Evolutionary conservation across 2,329 filamentous ascomycete genomes (phyloP).

Genomic region (Arthrobotrys pseudoclavata): DNA sequence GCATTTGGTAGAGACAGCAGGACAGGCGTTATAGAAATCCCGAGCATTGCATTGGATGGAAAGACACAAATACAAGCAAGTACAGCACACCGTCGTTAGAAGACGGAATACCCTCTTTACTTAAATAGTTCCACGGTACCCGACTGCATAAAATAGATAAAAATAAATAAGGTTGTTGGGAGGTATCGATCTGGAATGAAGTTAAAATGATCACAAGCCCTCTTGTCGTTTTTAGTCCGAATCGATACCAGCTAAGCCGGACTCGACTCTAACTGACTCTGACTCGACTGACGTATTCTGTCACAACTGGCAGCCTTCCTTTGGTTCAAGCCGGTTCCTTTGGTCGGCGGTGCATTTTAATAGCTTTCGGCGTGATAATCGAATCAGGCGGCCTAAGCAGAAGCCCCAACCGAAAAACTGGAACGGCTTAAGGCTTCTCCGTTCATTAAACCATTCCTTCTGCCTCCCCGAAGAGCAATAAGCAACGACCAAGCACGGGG

Average conservation of each 20-base stretch:
- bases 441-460: not conserved
- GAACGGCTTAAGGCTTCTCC: slow-evolving; percentile 2
- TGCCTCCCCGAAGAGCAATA: slow-evolving; percentile 8
- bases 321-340: not conserved
- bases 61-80: slow-evolving; percentile 21
- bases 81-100: not conserved
- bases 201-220: slow-evolving; percentile 20
- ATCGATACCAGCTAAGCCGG: not conserved
- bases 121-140: slow-evolving; percentile 2
- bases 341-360: slow-evolving; percentile 27
- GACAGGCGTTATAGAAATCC: slow-evolving; percentile 18
- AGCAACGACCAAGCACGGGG: slow-evolving; percentile 18
- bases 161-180: not conserved
- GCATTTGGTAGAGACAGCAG: slow-evolving; percentile 20
- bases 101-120: not conserved
- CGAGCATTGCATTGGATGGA: slow-evolving; percentile 17
- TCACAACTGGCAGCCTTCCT: not conserved
- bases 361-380: slow-evolving; percentile 30
- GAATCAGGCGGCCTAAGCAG: not conserved
- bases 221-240: slow-evolving; percentile 4
- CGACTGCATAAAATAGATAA: not conserved
- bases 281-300: slow-evolving; percentile 9
- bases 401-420: slow-evolving; percentile 39
- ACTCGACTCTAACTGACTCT: not conserved
- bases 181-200: not conserved